Conservation (phyloP, 441 rosid genomes). For the Populus hybrid region DNA sequence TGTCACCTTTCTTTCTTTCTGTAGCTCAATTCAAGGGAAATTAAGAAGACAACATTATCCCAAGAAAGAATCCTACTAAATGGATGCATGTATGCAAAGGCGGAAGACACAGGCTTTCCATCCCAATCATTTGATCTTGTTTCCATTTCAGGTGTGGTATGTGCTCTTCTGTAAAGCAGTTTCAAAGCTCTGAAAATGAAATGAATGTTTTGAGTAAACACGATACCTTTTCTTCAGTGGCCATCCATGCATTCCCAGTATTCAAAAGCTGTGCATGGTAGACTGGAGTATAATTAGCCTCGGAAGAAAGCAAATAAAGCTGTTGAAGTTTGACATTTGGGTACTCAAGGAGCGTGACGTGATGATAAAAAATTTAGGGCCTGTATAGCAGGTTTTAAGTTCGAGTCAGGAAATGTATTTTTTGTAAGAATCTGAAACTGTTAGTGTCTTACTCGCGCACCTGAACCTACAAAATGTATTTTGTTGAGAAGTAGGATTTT, state of each 20-base stretch:
- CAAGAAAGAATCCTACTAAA: slow-evolving; percentile 34
- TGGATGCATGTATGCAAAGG: slow-evolving; percentile 53
- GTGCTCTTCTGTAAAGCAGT: slow-evolving; percentile 3
- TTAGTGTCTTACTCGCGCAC: rapidly evolving
- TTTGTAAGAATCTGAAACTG: rapidly evolving
- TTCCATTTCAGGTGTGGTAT: slow-evolving; percentile 48
- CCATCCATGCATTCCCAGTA: not conserved
- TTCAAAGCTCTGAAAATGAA: not conserved
- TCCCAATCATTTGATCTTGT: slow-evolving; percentile 45
- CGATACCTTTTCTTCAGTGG: not conserved
- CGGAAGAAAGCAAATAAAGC: not conserved
- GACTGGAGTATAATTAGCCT: not conserved
- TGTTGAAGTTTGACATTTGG: not conserved
- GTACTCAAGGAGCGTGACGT: rapidly evolving
- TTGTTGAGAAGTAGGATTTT: too few species aligned
- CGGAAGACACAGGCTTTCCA: slow-evolving; percentile 60
- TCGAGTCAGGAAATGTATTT: too few species aligned
- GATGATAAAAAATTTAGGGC: rapidly evolving
- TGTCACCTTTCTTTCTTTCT: slow-evolving; percentile 48
- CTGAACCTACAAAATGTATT: too few species aligned
- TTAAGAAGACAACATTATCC: slow-evolving; percentile 22
- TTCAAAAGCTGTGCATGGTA: not conserved
- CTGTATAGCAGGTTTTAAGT: rapidly evolving
- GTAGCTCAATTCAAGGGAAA: slow-evolving; percentile 51
- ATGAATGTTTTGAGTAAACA: not conserved